Evolutionary conservation across 1,284 basidiomycete genomes (phyloP), one percentile per base, ranked within the genome.

Genomic region (Trichosporon coremiiforme): DNA sequence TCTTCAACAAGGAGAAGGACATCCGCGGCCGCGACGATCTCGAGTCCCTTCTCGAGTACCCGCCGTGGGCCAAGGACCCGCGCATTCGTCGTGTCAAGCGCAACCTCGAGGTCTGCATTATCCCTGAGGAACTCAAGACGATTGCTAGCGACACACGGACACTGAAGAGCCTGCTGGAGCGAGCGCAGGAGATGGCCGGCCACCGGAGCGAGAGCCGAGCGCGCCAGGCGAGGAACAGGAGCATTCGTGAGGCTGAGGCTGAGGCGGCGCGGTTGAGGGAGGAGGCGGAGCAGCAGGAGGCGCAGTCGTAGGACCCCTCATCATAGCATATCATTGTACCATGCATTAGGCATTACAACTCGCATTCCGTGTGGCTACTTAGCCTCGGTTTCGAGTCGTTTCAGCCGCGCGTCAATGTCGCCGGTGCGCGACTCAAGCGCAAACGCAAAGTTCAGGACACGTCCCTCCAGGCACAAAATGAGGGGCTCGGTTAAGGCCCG

Each of bases 1-100:
- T 70, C 36, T n/a, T 31, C n/a, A 47, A 62, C 20, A 45, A 62
- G n/a, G 69, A 70, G 66, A 53, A 62, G 20, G 22, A 38, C 4
- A 36, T 65, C 29, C 29, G 57, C 4, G 57, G 57, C 10, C 15
- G 31, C 17, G 57, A 60, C 57, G 57, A 60, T 17, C 15, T 60
- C 20, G 29, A 33, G 57, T 31, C 57, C 12, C 29, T 60, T 7
- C 31, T 60, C 1, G 57, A 33, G 57, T 60, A 60, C 29, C 57
- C 57, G 15, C 9, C 20, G 31, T 60, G 57, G 41, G 64, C 64
- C 45, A 47, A 47, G 64, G 64, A 65, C 29, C 41, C 64, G 12
- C 41, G 41, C 20, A 31, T 31, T 20, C 57, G 57, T 8, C 57
- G 57, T 20, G n/a, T 60, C 57, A 60, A 60, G 57, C 57, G 57